Evolutionary conservation across 1,139 yeast genomes (phyloP).

Genomic region (Scheffersomyces insectosa): DNA sequence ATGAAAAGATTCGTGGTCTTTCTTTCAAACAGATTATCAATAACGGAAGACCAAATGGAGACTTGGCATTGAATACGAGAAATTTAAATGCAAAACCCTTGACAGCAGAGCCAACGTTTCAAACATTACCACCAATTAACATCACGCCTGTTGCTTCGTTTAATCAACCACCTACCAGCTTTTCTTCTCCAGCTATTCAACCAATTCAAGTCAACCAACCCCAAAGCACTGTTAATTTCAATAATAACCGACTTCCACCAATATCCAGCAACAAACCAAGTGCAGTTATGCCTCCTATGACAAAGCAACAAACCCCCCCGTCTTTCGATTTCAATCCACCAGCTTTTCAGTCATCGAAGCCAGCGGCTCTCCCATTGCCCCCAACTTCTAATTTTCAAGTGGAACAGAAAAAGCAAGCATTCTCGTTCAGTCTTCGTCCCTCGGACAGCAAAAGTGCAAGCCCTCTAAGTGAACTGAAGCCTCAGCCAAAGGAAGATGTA

Average conservation of each 20-base stretch:
- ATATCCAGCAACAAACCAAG: neutral
- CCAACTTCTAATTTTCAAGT: neutral
- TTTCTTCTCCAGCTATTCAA: neutral
- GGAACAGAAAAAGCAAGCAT: neutral
- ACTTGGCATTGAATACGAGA: conserved; percentile 19
- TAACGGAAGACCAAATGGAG: conserved; percentile 35
- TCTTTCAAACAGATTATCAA: conserved; percentile 36
- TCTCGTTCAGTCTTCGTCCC: no score
- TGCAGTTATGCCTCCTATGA: neutral
- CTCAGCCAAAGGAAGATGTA: no score
- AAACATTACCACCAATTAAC: neutral
- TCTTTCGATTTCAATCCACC: neutral
- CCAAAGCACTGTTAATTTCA: neutral
- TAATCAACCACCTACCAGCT: neutral
- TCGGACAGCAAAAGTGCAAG: neutral
- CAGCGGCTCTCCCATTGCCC: neutral
- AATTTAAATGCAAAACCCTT: conserved; percentile 1
- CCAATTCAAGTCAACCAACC: neutral
- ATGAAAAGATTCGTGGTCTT: conserved; percentile 43
- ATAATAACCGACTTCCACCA: neutral
- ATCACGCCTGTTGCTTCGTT: neutral
- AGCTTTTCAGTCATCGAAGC: neutral
- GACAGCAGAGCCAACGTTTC: neutral
- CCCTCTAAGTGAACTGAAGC: neutral
- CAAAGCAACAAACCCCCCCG: neutral